A percentile compares a stretch with the other conserved stretches of the same genome.
Conservation (phyloP, 768 basidiomycete species). For the Lyophyllum shimeji region DNA sequence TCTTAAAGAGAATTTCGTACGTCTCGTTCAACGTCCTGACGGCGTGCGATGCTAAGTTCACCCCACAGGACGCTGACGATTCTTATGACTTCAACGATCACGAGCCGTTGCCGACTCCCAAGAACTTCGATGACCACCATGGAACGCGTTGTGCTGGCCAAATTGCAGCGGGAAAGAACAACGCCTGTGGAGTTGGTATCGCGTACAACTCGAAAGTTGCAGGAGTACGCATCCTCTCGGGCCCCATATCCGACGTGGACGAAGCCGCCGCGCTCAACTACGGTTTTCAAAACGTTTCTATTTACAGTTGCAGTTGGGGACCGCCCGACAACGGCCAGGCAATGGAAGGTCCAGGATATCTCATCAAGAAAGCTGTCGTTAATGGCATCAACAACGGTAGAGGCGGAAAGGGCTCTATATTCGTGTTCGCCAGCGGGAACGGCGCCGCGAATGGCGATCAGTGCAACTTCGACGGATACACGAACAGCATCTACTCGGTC, state of each 20-base stretch:
- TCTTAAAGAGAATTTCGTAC: slow-evolving; percentile 87
- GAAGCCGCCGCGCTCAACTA: slow-evolving; percentile 95
- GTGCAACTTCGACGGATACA: slow-evolving; percentile 99
- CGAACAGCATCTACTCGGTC: slow-evolving; percentile 94
- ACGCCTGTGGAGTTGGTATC: slow-evolving; percentile 92
- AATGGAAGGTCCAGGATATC: slow-evolving; percentile 91
- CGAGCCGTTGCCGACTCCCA: slow-evolving; percentile 79
- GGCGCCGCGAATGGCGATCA: slow-evolving; percentile 91
- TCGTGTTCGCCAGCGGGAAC: slow-evolving; percentile 97
- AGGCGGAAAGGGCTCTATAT: slow-evolving; percentile 86
- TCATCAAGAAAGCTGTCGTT: slow-evolving; percentile 91
- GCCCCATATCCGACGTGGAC: slow-evolving; percentile 91
- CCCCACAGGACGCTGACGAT: slow-evolving; percentile 72
- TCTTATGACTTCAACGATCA: slow-evolving; percentile 99
- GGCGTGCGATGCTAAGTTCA: background rate
- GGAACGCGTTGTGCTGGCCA: slow-evolving; percentile 98
- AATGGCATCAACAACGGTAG: slow-evolving; percentile 93
- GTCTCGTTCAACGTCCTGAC: slow-evolving; percentile 27
- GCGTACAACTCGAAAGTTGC: slow-evolving; percentile 91
- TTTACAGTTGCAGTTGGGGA: slow-evolving; percentile 98
- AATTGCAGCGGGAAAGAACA: slow-evolving; percentile 89
- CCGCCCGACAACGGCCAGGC: slow-evolving; percentile 92
- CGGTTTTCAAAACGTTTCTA: slow-evolving; percentile 87
- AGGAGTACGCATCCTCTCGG: slow-evolving; percentile 93
- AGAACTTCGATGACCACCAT: slow-evolving; percentile 89